Conservation (phyloP, 768 basidiomycete species). For the Rhodotorula babjevae region DNA sequence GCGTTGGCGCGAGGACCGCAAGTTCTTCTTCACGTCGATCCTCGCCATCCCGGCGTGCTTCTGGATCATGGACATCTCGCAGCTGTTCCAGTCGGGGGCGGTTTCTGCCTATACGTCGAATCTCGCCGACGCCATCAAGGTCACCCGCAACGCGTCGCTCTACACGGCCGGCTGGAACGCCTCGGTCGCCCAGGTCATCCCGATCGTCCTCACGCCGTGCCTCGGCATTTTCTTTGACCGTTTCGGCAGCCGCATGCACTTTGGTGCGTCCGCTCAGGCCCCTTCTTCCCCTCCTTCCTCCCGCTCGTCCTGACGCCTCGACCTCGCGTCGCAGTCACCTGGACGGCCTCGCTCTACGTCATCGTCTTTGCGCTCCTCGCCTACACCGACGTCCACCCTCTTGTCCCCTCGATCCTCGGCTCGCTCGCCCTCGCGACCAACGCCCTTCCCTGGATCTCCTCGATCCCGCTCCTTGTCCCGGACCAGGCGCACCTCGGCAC, state of each 20-base stretch:
- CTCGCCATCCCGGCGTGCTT: slow-evolving; percentile 22
- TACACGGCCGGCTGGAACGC: slow-evolving; percentile 18
- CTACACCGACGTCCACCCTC: slow-evolving; percentile 11
- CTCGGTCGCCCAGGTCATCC: slow-evolving; percentile 20
- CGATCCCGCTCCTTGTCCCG: slow-evolving; percentile 23
- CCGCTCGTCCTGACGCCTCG: no score
- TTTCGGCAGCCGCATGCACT: slow-evolving; percentile 6
- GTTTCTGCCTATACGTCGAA: slow-evolving; percentile 19
- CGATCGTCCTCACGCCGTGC: slow-evolving; percentile 20
- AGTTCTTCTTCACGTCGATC: not conserved
- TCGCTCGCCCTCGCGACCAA: slow-evolving; percentile 26
- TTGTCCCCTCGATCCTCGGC: slow-evolving; percentile 14
- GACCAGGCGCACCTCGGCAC: slow-evolving; percentile 16
- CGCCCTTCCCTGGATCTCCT: slow-evolving; percentile 19
- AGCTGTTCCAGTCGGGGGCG: slow-evolving; percentile 18
- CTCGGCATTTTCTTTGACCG: slow-evolving; percentile 22
- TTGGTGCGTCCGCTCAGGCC: not conserved
- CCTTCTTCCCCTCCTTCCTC: not conserved
- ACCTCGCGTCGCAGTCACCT: not conserved
- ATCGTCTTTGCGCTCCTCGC: slow-evolving; percentile 23
- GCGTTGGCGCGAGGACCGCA: not conserved
- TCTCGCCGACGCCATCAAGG: slow-evolving; percentile 12
- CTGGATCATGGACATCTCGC: slow-evolving; percentile 21
- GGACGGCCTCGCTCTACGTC: slow-evolving; percentile 1
- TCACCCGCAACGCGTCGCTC: not conserved